Evolutionary conservation across 108 stramenopile genomes (phyloP).

Genomic region (Schizochytrium sp.): DNA sequence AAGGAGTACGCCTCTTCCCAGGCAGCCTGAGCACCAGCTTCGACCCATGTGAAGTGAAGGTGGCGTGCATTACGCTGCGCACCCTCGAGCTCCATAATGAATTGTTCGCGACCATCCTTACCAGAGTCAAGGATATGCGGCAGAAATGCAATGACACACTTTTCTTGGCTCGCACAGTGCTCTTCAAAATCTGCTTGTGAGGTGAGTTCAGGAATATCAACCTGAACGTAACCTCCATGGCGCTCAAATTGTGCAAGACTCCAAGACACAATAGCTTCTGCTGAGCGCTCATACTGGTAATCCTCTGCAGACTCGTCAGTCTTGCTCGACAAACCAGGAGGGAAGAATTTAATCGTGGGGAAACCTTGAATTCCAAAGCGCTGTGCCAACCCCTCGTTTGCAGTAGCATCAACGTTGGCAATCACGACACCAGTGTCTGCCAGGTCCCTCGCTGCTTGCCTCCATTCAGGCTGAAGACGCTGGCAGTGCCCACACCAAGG

Average conservation of each 20-base stretch:
- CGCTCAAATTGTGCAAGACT: constrained; percentile 83
- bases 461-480: constrained; percentile 74
- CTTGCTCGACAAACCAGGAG: constrained; percentile 84
- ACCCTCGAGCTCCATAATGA: constrained; percentile 76
- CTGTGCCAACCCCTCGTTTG: constrained; percentile 77
- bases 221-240: constrained; percentile 76
- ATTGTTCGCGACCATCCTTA: constrained; percentile 72
- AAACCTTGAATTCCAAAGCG: constrained; percentile 82
- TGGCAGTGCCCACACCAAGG: constrained; percentile 84
- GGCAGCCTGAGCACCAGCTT: constrained; percentile 59
- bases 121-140: constrained; percentile 71
- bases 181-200: constrained; percentile 78
- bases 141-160: constrained; percentile 65
- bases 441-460: constrained; percentile 63
- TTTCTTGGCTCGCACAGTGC: constrained; percentile 68
- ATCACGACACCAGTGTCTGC: constrained; percentile 80
- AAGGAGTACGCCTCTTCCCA: constrained; percentile 64
- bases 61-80: constrained; percentile 48
- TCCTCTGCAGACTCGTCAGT: constrained; percentile 80
- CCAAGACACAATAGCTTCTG: constrained; percentile 77
- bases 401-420: constrained; percentile 82
- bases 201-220: constrained; percentile 82
- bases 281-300: constrained; percentile 84
- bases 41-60: constrained; percentile 64
- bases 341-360: constrained; percentile 84